Evolutionary conservation across 2,329 filamentous ascomycete species (phyloP), one percentile per base, ranked within the genome.

Genomic region (Plenodomus tracheiphilus): DNA sequence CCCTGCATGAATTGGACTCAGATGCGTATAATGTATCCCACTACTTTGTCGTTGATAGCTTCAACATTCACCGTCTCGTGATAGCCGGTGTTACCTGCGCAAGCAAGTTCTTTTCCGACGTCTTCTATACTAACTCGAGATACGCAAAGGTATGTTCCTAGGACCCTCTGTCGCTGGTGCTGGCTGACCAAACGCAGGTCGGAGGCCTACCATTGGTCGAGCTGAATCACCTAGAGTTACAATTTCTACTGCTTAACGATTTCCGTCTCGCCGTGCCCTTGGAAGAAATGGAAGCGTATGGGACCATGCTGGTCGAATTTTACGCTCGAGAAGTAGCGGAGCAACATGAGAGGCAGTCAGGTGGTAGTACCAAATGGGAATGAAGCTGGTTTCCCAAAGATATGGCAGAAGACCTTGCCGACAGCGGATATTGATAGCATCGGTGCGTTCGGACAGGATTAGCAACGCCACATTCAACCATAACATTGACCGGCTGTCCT

Each of bases 21-120:
- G 77, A 81, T 52, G 64, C 72, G 1, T 78, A 82, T 48, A 79
- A 78, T 46, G 75, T 86, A 37, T 84, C 83, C 2, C 85, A 88
- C 64, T 88, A 86, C 65, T 97, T 99, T 69, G 93, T 97, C 35
- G 94, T 97, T 10, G 94, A 99, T 75, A 97, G 94, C 75, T 99
- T 94, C 78, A 99, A 99, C 75, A 97, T 99, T 56, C 94, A 99
- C 70, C 86, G 94, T 46, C 79, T 99, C 46, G 92, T 97, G 46
- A 99, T 99, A 69, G 91, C 94, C 2, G 94, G 93, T 30, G 94
- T 99, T 38, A 99, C 94, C 2, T 97, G 94, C 74, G 92, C 94
- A 4, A 97, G 93, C 83, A 99, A 99, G 74, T 99, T 97, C 80
- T 99, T 99, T 75, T 97, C 93, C 4, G 85, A 99, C 75, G 93